phyloP scores from a whole-genome alignment of 345 rosid species.

The Dimocarpus longan region DNA sequence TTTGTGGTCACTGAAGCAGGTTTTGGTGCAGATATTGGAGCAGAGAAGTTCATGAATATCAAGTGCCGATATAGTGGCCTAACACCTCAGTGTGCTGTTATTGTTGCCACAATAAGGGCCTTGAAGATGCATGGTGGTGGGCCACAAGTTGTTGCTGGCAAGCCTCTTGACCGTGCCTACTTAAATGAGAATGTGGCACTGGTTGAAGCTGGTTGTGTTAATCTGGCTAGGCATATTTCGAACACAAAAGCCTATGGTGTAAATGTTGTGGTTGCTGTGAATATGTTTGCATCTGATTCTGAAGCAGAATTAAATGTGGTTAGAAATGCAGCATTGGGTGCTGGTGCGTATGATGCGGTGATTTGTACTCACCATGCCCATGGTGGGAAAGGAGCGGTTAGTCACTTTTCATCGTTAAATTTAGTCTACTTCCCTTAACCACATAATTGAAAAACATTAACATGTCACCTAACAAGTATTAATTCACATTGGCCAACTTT shows the following conservation, averaged over 20 bases:
- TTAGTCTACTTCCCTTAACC: not conserved
- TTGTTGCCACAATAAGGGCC: conserved; percentile 97
- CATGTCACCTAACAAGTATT: not conserved
- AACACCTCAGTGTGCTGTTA: conserved; percentile 90
- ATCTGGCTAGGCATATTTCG: conserved; percentile 87
- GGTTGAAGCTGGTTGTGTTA: conserved; percentile 94
- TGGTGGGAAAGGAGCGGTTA: conserved; percentile 98
- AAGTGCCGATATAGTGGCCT: conserved; percentile 90
- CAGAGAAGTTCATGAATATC: conserved; percentile 97
- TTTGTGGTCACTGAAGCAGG: conserved; percentile 99
- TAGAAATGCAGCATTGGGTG: conserved; percentile 71
- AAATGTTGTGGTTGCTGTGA: conserved; percentile 95
- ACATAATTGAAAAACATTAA: not conserved
- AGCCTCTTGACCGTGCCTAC: conserved; percentile 90
- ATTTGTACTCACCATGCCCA: conserved; percentile 95
- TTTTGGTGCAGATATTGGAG: conserved; percentile 95
- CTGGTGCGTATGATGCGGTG: conserved; percentile 95
- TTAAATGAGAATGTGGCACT: conserved; percentile 81
- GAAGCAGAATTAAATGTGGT: conserved; percentile 93
- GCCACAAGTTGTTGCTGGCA: conserved; percentile 95
- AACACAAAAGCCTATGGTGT: conserved; percentile 89
- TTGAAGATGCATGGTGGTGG: conserved; percentile 99
- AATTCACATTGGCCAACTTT: not conserved
- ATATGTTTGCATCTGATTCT: conserved; percentile 86
- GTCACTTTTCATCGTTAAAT: conserved; percentile 20